Base-by-base conservation (phyloP, 2,329 filamentous ascomycete species). In the Leptographium flavum region DNA sequence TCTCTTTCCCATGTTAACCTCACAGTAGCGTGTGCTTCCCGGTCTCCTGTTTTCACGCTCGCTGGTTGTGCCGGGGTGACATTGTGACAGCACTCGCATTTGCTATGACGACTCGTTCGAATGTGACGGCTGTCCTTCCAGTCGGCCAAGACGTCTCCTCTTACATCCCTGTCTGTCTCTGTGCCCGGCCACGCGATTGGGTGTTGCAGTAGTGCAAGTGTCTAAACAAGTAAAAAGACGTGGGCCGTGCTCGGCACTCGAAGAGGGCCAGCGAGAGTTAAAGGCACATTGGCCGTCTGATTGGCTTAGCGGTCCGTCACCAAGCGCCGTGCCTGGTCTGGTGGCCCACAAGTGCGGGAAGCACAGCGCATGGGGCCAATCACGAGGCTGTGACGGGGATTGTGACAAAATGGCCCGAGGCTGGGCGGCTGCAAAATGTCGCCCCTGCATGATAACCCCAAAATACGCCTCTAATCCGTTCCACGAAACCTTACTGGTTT, bases 141-240 rank as follows among this genome's bases (percentile, higher is more conserved):
- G 11, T 11, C 27, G 8, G 8, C 27, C 27, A 28, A 11, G 27
- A 9, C 13, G 27, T 28, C 27, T 13, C 35, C 36, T 42, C 25
- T 17, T 22, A 8, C 5, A 35, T 36, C 42, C 41, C 4, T 31
- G 41, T 23, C 40, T 25, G 10, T 19, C 41, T 21, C 11, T 6
- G 23, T 37, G 37, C 14, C 11, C 21, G 21, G n/a, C 30, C 21
- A 21, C 17, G 37, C 30, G 27, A 47, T 47, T 47, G 45, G 45
- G 13, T 27, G 25, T 22, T 37, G n/a, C n/a, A n/a, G n/a, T n/a
- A n/a, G n/a, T n/a, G n/a, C n/a, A n/a, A n/a, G n/a, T n/a, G n/a
- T n/a, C n/a, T n/a, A n/a, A n/a, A n/a, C n/a, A n/a, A n/a, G n/a
- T n/a, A n/a, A n/a, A n/a, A n/a, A n/a, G n/a, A n/a, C 14, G 19